Base-by-base conservation (phyloP, 306 rosid species). In the Glycine latifolia region DNA sequence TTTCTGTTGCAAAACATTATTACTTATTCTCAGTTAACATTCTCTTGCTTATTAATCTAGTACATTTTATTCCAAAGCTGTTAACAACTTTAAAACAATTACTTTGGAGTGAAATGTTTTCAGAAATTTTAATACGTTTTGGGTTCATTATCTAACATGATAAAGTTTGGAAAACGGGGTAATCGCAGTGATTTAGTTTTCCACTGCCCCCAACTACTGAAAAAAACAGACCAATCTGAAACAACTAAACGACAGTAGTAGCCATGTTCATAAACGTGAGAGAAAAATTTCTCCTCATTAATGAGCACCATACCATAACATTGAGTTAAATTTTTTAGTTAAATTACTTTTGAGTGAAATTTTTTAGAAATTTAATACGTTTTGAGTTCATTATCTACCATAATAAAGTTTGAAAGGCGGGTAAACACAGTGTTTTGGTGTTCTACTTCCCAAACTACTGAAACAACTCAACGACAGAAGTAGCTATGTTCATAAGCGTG, bases 1-100 rank as follows among this genome's bases (percentile, higher is more conserved):
- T 31, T 91, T 95, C 99, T 95, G 99, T 95, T 90, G 71, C 92
- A 95, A 89, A 88, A 88, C 91, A 92, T 95, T 95, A 89, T 90
- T 92, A 86, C 89, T 78, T 80, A 76, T 85, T 86, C 88, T 94
- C 90, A 87, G 98, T 92, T 91, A 76, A 75, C 83, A 71, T 82
- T 80, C 59, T 62, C 85, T 85, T 54, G 81, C 76, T 89, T 90
- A 79, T 91, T 90, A 82, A 83, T 89, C 85, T 76, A 81, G 81
- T 86, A 56, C 49, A 79, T 73, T 75, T 65, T 61, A 77, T 54
- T 47, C 44, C 52, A 78, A 84, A 37, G 33, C 75, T 73, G n/a
- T 68, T 78, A 17, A 62, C 44, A 82, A 41, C 37, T 66, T 50
- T 13, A 15, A 26, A 63, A 62, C 2, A 47, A 67, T 53, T 74